Evolutionary conservation across 495 filamentous ascomycete genomes (phyloP).

Genomic region (Aspergillus saccharolyticus): DNA sequence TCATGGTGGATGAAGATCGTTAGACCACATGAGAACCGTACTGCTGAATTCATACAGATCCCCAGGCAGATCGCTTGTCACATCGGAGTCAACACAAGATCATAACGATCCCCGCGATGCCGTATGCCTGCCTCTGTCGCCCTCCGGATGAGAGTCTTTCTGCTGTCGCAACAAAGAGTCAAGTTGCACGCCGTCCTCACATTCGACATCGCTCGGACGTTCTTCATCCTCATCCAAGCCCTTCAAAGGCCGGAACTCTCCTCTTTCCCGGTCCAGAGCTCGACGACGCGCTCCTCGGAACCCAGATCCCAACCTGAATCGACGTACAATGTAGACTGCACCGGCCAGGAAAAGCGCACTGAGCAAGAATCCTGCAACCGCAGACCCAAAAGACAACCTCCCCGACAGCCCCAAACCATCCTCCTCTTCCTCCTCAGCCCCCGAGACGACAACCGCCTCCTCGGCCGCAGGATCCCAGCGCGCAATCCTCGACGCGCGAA

Average conservation of each 20-base stretch:
- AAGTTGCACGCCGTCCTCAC: slow-evolving; percentile 11
- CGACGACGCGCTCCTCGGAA: neutral
- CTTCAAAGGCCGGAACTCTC: neutral
- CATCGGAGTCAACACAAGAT: no score
- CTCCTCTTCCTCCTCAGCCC: neutral
- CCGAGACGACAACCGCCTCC: slow-evolving; percentile 2
- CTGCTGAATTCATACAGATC: no score
- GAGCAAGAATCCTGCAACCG: no score
- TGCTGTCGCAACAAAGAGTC: slow-evolving; percentile 6
- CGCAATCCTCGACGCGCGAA: slow-evolving; percentile 13
- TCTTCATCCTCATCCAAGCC: slow-evolving; percentile 4
- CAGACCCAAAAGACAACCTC: no score
- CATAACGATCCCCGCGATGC: no score
- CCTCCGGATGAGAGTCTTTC: neutral
- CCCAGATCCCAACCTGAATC: no score
- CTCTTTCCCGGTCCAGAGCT: neutral
- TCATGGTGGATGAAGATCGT: no score
- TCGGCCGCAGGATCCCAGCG: slow-evolving; percentile 11
- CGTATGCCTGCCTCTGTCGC: neutral
- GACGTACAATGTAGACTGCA: neutral
- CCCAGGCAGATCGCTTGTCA: no score
- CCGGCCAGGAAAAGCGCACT: neutral
- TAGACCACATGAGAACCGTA: no score
- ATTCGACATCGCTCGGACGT: slow-evolving; percentile 10
- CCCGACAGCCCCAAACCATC: neutral